These are phyloP conservation scores for Tulasnella sp. DNA, from an alignment of 768 basidiomycete species.

Conservation along the genomic window DNA sequence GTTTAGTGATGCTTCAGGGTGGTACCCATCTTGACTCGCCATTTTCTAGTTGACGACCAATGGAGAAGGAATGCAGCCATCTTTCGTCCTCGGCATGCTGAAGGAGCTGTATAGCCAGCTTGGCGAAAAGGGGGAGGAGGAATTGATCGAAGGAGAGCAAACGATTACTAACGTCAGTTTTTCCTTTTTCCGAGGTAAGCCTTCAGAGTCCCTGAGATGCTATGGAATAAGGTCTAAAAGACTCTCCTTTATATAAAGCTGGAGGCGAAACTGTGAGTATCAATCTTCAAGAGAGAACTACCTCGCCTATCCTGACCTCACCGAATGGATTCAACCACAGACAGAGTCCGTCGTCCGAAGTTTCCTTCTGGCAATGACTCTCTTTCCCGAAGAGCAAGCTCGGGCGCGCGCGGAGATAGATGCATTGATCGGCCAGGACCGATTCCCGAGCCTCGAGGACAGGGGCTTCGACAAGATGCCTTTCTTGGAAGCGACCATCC, in stretches of 20 bases:
- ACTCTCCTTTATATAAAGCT: neutral
- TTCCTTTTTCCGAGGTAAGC: neutral
- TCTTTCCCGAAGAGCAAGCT: conserved; percentile 35
- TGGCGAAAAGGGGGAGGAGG: neutral
- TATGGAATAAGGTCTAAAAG: no score
- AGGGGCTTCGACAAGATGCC: conserved; percentile 42
- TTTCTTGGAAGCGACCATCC: conserved; percentile 47
- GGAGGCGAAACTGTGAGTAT: neutral
- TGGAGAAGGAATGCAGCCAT: neutral
- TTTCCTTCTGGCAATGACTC: conserved; percentile 5
- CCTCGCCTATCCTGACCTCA: no score
- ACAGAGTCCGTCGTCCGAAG: conserved; percentile 19
- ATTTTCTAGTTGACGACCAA: neutral
- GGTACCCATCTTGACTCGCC: no score
- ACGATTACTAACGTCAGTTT: neutral
- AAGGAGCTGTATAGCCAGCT: conserved; percentile 30
- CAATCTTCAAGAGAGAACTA: no score
- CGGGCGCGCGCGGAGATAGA: conserved; percentile 49
- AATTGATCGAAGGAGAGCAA: neutral
- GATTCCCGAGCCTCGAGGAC: conserved; percentile 47
- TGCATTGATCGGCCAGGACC: conserved; percentile 41
- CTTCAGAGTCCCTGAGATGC: neutral
- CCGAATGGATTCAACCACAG: neutral
- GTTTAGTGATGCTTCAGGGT: no score
- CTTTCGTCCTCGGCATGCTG: conserved; percentile 2